A percentile compares a stretch with the other conserved stretches of the same genome.
phyloP scores from a whole-genome alignment of 148 eudicot genomes.

The Bassia scoparia region DNA sequence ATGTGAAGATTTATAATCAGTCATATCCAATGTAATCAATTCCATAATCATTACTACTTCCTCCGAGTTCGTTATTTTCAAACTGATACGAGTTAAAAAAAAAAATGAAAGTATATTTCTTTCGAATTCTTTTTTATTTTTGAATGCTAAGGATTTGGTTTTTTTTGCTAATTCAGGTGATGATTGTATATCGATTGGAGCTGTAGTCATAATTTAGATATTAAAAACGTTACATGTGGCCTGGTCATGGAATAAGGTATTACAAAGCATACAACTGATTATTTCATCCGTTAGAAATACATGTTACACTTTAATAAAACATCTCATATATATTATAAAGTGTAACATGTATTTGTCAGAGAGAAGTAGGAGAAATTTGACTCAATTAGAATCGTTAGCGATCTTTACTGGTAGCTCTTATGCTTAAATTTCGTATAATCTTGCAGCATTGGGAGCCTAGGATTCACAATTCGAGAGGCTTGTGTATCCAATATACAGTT shows the following conservation, averaged over 20 bases:
- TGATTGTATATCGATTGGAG: constrained; percentile 92
- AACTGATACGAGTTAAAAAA: no score
- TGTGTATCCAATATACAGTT: constrained; percentile 82
- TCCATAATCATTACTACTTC: neutral
- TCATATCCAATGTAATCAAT: constrained; percentile 60
- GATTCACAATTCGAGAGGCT: constrained; percentile 58
- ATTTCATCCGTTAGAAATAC: no score
- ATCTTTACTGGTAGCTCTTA: no score
- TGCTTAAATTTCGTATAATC: constrained; percentile 13
- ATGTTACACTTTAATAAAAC: no score
- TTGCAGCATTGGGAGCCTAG: constrained; percentile 91
- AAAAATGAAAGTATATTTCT: no score
- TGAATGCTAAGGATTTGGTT: neutral
- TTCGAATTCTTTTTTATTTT: neutral
- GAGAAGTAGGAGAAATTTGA: no score
- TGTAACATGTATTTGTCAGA: no score
- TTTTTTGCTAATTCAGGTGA: constrained; percentile 47
- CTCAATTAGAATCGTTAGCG: no score
- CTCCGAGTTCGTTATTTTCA: neutral
- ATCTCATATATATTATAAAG: no score
- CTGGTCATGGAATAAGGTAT: constrained; percentile 92
- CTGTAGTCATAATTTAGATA: constrained; percentile 70
- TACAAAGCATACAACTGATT: neutral
- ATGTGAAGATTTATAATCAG: constrained; percentile 53
- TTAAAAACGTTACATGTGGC: constrained; percentile 86